Percentiles rank a stretch among this genome's conserved stretches.
Evolutionary conservation across 2,329 filamentous ascomycete species (phyloP).

Genomic region (Diaporthe sp.): DNA sequence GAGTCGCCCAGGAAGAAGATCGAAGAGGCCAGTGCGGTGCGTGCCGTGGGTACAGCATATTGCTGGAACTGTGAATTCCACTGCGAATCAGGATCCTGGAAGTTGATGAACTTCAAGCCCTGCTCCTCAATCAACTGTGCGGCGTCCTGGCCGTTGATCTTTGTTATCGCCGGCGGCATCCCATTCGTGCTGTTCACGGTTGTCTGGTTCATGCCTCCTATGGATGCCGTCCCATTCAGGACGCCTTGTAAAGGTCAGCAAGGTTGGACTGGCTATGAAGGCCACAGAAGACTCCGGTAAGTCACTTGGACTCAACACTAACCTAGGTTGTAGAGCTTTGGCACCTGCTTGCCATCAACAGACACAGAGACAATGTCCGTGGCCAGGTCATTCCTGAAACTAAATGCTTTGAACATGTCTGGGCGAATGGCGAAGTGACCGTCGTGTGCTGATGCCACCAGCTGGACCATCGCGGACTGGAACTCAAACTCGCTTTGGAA

Average conservation of each 20-base stretch:
- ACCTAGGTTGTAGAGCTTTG: conserved; percentile 69
- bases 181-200: conserved; percentile 25
- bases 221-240: conserved; percentile 52
- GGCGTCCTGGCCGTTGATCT: conserved; percentile 71
- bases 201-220: conserved; percentile 36
- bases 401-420: conserved; percentile 68
- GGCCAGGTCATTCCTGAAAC: conserved; percentile 53
- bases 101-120: conserved; percentile 58
- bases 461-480: conserved; percentile 65
- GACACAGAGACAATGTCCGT: conserved; percentile 71
- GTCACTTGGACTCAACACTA: conserved; percentile 40
- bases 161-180: conserved; percentile 62
- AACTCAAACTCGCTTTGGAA: conserved; percentile 70
- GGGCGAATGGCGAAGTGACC: conserved; percentile 73
- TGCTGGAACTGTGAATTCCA: conserved; percentile 56
- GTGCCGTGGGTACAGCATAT: conserved; percentile 46
- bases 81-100: conserved; percentile 71
- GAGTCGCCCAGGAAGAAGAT: conserved; percentile 48
- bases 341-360: conserved; percentile 69
- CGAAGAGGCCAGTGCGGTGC: conserved; percentile 46
- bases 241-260: conserved; percentile 45
- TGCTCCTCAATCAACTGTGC: conserved; percentile 63
- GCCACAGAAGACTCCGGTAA: too few species aligned
- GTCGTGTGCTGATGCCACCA: conserved; percentile 71
- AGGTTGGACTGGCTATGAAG: too few species aligned